Conservation (phyloP, 371 early-diverging fungal genomes). For the Entomophthora muscae region DNA sequence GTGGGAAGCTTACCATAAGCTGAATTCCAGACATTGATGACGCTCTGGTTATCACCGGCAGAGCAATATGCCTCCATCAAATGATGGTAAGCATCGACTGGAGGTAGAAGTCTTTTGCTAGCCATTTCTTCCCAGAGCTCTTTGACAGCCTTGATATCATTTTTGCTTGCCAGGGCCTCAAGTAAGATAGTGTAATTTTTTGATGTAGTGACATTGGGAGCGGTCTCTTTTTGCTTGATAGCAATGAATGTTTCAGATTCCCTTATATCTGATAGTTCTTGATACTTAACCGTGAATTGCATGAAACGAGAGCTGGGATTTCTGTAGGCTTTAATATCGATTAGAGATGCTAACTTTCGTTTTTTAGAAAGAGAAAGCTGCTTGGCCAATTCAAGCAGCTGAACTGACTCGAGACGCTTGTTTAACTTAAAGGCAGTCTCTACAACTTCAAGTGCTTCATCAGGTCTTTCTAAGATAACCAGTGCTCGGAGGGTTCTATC, state of each 20-base stretch:
- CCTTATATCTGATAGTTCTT: background rate
- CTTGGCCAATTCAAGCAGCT: background rate
- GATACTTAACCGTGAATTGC: background rate
- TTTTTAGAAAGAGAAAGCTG: background rate
- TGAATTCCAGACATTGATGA: background rate
- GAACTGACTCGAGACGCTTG: background rate
- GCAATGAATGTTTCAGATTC: background rate
- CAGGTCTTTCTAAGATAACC: background rate
- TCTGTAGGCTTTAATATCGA: background rate
- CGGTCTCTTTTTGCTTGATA: background rate
- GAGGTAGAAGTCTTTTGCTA: background rate
- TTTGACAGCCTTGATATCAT: background rate
- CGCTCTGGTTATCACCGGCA: background rate
- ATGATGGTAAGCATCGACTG: background rate
- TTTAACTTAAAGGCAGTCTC: background rate
- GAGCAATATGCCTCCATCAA: slow-evolving; percentile 1
- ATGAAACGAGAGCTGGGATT: background rate
- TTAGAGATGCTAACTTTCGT: background rate
- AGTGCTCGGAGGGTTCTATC: background rate
- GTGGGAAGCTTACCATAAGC: background rate
- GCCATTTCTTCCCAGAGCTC: background rate
- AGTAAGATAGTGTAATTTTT: background rate
- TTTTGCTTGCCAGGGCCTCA: background rate
- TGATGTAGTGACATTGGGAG: background rate
- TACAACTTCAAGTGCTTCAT: background rate